Base-by-base conservation (phyloP, 2,329 filamentous ascomycete genomes). In the Stagonosporopsis rhizophila region DNA sequence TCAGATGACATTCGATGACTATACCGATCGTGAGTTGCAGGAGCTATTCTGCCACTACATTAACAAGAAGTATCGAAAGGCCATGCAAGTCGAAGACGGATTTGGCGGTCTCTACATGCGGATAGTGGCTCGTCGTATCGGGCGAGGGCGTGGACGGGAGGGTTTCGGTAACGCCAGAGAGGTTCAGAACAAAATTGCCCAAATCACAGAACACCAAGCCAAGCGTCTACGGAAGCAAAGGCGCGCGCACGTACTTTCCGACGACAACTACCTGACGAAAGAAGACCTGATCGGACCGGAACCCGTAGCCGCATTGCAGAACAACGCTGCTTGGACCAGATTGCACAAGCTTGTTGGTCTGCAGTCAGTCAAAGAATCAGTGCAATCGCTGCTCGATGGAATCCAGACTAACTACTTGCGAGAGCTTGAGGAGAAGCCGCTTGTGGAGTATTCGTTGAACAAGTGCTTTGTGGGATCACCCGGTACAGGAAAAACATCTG, bases 111-210 rank as follows among this genome's bases (percentile, higher is more conserved):
- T 91, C 0, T 92, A 85, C 62, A 81, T 82, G 52, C 84, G 88
- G 0, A 87, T 93, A 20, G 82, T 83, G 0, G 77, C 83, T 3
- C 80, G 86, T 0, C 79, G 89, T 1, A 74, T 92, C 12, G 88
- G 88, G 0, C 78, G 82, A 6, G 82, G 83, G 0, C 83, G 89
- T 0, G 89, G 87, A 0, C 80, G 80, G 1, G 82, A 86, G 25
- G 89, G 89, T 0, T 93, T 92, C 57, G 89, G 87, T 0, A 93
- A 94, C 63, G 90, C 90, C 0, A 80, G 90, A 1, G 81, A 85
- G 0, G 77, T 92, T 0, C 85, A 92, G 41, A 92, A 91, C 61
- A 70, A 73, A 0, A 73, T 89, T 1, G 73, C 81, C 0, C 72
- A 62, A 1, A 85, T 92, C 4, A 69, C 78, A 0, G 78, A 82